These are phyloP conservation scores for Lupinus albus DNA, from an alignment of 306 rosid species.

Conservation along the genomic window DNA sequence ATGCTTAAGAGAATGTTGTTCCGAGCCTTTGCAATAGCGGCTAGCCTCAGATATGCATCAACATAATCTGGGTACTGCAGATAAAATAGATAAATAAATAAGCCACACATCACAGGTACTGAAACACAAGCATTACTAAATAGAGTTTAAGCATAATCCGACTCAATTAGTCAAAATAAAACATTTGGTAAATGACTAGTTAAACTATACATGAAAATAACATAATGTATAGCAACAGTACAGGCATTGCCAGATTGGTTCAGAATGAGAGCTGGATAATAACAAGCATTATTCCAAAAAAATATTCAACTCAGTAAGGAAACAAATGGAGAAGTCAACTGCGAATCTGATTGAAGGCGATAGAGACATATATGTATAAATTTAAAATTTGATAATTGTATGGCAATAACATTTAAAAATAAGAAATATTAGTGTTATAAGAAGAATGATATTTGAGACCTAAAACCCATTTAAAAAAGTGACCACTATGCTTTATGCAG, in stretches of 20 bases:
- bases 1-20: constrained; percentile 86
- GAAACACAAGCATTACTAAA: constrained; percentile 24
- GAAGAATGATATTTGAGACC: constrained; percentile 4
- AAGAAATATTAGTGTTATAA: background rate
- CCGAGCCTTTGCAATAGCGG: constrained; percentile 92
- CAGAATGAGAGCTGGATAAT: constrained; percentile 11
- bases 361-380: constrained; percentile 1
- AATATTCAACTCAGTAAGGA: constrained; percentile 11
- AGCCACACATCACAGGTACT: constrained; percentile 9
- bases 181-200: constrained; percentile 27
- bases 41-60: constrained; percentile 91
- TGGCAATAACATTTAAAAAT: background rate
- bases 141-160: background rate
- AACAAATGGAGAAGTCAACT: constrained; percentile 2
- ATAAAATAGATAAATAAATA: constrained; percentile 18
- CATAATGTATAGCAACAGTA: constrained; percentile 6
- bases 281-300: constrained; percentile 31
- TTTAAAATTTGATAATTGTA: constrained; percentile 3
- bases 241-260: constrained; percentile 31
- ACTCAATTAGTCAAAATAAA: constrained; percentile 23
- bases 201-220: background rate
- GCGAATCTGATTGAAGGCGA: background rate
- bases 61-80: constrained; percentile 89
- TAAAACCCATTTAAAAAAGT: background rate
- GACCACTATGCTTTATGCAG: background rate